Conservation (phyloP, 2,329 filamentous ascomycete genomes). For the Aspergillus spinulosporus region DNA sequence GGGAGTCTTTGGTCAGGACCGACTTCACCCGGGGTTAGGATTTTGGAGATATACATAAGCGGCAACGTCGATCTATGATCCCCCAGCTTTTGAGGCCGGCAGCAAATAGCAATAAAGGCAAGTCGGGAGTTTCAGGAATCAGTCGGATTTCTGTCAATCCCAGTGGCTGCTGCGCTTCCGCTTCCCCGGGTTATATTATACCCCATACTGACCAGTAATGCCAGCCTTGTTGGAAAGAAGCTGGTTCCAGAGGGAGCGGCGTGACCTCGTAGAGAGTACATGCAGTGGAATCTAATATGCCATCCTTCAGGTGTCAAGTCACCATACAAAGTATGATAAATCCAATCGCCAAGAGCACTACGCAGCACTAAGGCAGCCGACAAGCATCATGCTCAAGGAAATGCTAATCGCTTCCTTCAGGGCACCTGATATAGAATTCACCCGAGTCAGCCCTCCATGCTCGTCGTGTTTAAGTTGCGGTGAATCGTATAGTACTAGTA, state of each 20-base stretch:
- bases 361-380: neutral
- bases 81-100: neutral
- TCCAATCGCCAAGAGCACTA: neutral
- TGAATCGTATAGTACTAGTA: neutral
- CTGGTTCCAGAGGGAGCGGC: neutral
- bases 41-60: neutral
- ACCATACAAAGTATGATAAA: neutral
- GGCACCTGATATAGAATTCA: neutral
- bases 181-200: constrained; percentile 16
- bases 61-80: constrained; percentile 9
- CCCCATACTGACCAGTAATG: constrained; percentile 2
- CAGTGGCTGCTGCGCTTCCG: constrained; percentile 20
- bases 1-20: neutral
- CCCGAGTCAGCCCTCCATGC: neutral
- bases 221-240: too few relatives aligned
- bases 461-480: neutral
- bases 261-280: neutral
- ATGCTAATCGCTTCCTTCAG: neutral
- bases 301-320: neutral
- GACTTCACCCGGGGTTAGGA: neutral
- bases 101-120: constrained; percentile 26
- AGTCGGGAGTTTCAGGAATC: constrained; percentile 38
- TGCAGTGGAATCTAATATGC: neutral
- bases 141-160: constrained; percentile 2
- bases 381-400: neutral